Base-by-base conservation (phyloP, 495 filamentous ascomycete genomes). In the Aspergillus taichungensis region DNA sequence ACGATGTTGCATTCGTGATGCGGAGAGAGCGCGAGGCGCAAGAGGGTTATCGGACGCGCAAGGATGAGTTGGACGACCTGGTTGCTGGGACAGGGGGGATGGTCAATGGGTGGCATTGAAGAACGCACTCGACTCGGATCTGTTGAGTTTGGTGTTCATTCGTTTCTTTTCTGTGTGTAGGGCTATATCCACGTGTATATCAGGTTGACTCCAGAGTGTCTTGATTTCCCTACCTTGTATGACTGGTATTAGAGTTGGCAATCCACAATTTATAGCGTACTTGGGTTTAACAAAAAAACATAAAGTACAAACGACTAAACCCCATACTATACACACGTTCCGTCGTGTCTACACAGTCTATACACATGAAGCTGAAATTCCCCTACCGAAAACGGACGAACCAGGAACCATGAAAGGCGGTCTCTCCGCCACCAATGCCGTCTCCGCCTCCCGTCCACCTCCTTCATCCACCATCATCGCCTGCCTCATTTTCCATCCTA, bases 21-120 rank as follows among this genome's bases (percentile, higher is more conserved):
- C 82, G 80, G 47, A 75, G 89, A 46, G 91, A 95, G 72, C 74
- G 87, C 40, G 88, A 95, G 71, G 87, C 86, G 28, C 94, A 98
- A 65, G 88, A 96, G 46, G 60, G 83, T 52, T 97, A 91, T 59
- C 74, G 83, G 57, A 68, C 62, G 47, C 74, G 78, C 47, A 88
- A 75, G 59, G 85, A 87, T 32, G 92, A 97, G 68, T 58, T 96
- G 44, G 82, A 85, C 40, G 72, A 67, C 45, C 66, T 91, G 37
- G 49, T 66, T 45, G 57, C 60, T 29, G 62, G 63, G 14, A 63
- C 59, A 5, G 57, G 55, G 28, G 64, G 60, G 6, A 56, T 50
- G 29, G 60, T 69, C 18, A 70, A 73, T 58, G 67, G 69, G 7
- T 73, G 66, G 66, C 64, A 73, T 52, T 73, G 41, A 68, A 13